phyloP scores from a whole-genome alignment of 257 asterid species.

The Sherardia arvensis region DNA sequence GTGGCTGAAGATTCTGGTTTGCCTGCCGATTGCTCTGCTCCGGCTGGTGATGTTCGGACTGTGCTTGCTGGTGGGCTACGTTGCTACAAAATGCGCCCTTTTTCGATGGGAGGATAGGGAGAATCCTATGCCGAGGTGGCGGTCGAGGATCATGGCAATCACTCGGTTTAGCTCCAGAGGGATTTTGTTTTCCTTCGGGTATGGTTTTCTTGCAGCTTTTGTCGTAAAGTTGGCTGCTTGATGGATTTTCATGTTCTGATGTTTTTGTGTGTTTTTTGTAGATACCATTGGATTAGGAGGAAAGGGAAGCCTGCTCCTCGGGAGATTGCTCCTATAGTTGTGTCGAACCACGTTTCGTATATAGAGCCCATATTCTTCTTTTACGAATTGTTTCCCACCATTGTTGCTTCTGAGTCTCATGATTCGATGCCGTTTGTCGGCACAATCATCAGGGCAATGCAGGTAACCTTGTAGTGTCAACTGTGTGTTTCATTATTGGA shows the following conservation, averaged over 20 bases:
- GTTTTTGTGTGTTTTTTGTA: constrained; percentile 24
- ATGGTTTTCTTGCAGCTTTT: neutral
- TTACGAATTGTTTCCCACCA: constrained; percentile 88
- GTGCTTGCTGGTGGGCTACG: constrained; percentile 54
- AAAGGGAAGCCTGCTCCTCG: constrained; percentile 92
- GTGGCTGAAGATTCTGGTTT: constrained; percentile 71
- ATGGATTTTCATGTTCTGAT: neutral
- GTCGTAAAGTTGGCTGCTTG: neutral
- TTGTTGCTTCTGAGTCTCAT: constrained; percentile 88
- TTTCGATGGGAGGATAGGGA: constrained; percentile 73
- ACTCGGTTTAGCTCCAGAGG: constrained; percentile 69
- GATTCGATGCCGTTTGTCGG: constrained; percentile 98
- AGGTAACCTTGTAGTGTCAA: constrained; percentile 37
- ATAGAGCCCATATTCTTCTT: constrained; percentile 94
- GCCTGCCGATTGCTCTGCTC: constrained; percentile 57
- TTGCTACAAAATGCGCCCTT: constrained; percentile 53
- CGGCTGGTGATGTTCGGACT: constrained; percentile 64
- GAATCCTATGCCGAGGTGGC: constrained; percentile 85
- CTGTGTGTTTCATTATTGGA: neutral
- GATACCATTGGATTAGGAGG: constrained; percentile 95
- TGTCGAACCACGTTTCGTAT: constrained; percentile 90
- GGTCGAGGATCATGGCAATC: constrained; percentile 73
- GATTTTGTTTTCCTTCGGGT: constrained; percentile 92
- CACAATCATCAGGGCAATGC: constrained; percentile 98
- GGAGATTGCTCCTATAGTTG: constrained; percentile 87